phyloP scores from a whole-genome alignment of 2,329 filamentous ascomycete species.

The Colletotrichum paranaense region DNA sequence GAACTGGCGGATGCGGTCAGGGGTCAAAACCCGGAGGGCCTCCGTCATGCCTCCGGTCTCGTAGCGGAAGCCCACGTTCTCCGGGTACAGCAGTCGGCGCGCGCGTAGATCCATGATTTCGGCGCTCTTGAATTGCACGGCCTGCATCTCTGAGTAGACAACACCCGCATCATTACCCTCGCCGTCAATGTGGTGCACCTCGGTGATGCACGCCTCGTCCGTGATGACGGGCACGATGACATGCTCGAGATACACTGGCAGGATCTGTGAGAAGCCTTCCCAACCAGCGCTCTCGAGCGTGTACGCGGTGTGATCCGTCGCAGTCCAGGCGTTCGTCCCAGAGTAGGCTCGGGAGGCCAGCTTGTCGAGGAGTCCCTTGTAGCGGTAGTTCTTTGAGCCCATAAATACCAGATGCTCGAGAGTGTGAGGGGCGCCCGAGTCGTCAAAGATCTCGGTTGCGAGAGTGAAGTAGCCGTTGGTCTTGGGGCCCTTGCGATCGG shows the following conservation, averaged over 20 bases:
- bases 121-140: conserved; percentile 83
- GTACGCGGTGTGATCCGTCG: conserved; percentile 95
- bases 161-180: conserved; percentile 95
- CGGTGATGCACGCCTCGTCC: conserved; percentile 92
- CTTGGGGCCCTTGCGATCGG: conserved; percentile 94
- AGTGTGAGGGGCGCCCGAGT: conserved; percentile 91
- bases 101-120: conserved; percentile 91
- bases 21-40: conserved; percentile 84
- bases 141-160: conserved; percentile 99
- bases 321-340: conserved; percentile 96
- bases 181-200: conserved; percentile 95
- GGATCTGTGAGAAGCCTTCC: conserved; percentile 94
- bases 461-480: conserved; percentile 94
- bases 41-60: conserved; percentile 99
- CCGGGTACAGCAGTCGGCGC: conserved; percentile 84
- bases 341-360: conserved; percentile 94
- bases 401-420: conserved; percentile 87
- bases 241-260: conserved; percentile 96
- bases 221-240: conserved; percentile 91
- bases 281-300: conserved; percentile 95
- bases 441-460: conserved; percentile 96
- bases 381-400: conserved; percentile 93
- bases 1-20: conserved; percentile 92
- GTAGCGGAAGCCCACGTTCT: conserved; percentile 92
- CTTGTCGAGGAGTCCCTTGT: conserved; percentile 95